Percentiles rank a stretch among this genome's conserved stretches.
phyloP scores from a whole-genome alignment of 306 rosid species.

The Abrus precatorius region DNA sequence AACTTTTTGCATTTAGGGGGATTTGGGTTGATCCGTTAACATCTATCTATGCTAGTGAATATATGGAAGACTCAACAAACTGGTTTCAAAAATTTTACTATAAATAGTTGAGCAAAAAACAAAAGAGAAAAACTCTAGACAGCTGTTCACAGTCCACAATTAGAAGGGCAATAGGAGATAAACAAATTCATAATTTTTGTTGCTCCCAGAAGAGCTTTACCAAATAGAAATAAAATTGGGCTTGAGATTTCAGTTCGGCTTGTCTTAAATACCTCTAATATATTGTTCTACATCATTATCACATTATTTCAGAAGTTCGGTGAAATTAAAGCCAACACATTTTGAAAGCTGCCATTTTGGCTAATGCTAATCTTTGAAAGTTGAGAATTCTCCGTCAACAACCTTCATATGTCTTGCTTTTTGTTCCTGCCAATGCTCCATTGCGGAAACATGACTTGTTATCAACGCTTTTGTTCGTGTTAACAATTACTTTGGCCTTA shows the following conservation, averaged over 20 bases:
- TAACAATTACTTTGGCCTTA: no score
- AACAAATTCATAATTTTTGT: not conserved
- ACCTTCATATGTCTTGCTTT: not conserved
- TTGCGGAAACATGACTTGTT: not conserved
- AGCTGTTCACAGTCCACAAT: not conserved
- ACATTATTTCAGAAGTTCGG: not conserved
- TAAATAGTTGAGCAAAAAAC: not conserved
- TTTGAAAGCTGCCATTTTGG: conserved; percentile 7
- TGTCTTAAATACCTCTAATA: conserved; percentile 29
- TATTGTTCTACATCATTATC: not conserved
- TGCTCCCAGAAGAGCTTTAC: conserved; percentile 1
- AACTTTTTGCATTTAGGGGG: conserved; percentile 19
- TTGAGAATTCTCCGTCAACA: conserved; percentile 10
- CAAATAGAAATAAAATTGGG: conserved; percentile 6
- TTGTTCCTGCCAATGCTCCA: not conserved
- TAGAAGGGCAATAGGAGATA: not conserved
- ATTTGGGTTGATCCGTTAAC: conserved; percentile 14
- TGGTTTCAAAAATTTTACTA: conserved; percentile 1
- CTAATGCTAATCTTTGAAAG: not conserved
- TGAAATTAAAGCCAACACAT: not conserved
- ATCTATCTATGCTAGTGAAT: conserved; percentile 11
- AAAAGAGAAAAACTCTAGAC: not conserved
- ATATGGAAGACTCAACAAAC: not conserved
- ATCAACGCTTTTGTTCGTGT: not conserved
- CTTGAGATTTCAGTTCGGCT: not conserved